Percentiles rank a stretch among this genome's conserved stretches.
phyloP scores from a whole-genome alignment of 2,329 filamentous ascomycete genomes.

The Pseudocercospora ulei region DNA sequence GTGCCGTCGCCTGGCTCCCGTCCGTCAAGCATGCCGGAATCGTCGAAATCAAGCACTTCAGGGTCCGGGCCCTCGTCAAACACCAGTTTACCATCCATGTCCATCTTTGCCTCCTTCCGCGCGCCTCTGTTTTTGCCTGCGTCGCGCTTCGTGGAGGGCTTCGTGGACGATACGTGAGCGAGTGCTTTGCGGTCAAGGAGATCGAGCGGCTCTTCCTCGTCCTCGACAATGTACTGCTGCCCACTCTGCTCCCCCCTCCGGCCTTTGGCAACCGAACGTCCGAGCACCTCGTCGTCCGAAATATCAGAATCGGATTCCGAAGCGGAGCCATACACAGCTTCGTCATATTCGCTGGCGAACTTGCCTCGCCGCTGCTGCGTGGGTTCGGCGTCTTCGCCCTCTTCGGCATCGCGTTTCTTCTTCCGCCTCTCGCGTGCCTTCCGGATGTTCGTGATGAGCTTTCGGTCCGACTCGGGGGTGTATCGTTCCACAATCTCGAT shows the following conservation, averaged over 20 bases:
- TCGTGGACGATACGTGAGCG: slow-evolving; percentile 85
- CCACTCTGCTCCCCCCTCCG: slow-evolving; percentile 47
- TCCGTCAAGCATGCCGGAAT: slow-evolving; percentile 37
- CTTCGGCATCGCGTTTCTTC: slow-evolving; percentile 66
- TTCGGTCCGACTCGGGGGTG: slow-evolving; percentile 77
- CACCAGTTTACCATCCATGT: slow-evolving; percentile 72
- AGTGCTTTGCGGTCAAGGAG: slow-evolving; percentile 80
- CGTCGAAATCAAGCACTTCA: slow-evolving; percentile 52
- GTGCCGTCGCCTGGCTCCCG: slow-evolving; percentile 35
- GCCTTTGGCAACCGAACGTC: slow-evolving; percentile 41
- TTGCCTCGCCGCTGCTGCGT: slow-evolving; percentile 45
- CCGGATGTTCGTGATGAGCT: slow-evolving; percentile 85
- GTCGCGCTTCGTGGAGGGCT: slow-evolving; percentile 55
- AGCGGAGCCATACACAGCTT: slow-evolving; percentile 70
- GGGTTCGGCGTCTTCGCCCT: slow-evolving; percentile 44
- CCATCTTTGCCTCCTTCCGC: slow-evolving; percentile 54
- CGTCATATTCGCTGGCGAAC: slow-evolving; percentile 89
- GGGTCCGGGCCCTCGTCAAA: slow-evolving; percentile 46
- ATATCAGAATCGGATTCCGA: slow-evolving; percentile 51
- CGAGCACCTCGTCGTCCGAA: slow-evolving; percentile 51
- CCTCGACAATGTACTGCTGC: slow-evolving; percentile 81
- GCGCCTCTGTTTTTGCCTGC: slow-evolving; percentile 39
- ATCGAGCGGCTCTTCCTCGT: slow-evolving; percentile 89
- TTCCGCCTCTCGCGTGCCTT: slow-evolving; percentile 89
- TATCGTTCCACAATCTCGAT: slow-evolving; percentile 67